phyloP scores from a whole-genome alignment of 345 rosid genomes.

The Melaleuca quinquenervia region DNA sequence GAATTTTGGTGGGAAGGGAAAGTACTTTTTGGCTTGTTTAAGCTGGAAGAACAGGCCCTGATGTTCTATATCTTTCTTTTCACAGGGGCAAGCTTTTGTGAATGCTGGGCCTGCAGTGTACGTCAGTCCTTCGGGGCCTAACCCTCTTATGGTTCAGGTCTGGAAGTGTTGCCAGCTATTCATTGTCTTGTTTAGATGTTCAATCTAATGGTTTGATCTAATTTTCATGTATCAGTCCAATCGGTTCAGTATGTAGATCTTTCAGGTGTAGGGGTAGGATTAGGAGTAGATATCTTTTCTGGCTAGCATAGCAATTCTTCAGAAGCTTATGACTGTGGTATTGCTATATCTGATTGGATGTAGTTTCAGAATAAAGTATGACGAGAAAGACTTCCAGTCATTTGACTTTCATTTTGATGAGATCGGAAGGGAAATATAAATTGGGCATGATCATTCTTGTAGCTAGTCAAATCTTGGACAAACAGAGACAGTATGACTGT shows the following conservation, averaged over 20 bases:
- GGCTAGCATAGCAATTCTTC: background rate
- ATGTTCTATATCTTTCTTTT: constrained; percentile 1
- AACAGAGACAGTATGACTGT: background rate
- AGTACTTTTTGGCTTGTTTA: background rate
- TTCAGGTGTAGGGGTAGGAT: background rate
- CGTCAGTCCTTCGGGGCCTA: constrained; percentile 84
- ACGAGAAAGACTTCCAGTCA: background rate
- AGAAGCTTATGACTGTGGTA: background rate
- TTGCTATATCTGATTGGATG: background rate
- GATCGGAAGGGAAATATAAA: background rate
- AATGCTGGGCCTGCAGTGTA: constrained; percentile 94
- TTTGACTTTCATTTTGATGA: background rate
- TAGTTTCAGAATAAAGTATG: background rate
- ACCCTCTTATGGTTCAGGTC: constrained; percentile 97
- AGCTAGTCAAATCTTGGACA: background rate
- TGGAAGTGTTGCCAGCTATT: background rate
- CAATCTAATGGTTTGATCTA: background rate
- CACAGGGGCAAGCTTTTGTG: constrained; percentile 58
- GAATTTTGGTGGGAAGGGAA: background rate
- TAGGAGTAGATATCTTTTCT: background rate
- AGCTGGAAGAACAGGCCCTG: background rate
- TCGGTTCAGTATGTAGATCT: background rate
- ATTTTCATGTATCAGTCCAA: background rate
- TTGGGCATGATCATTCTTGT: background rate
- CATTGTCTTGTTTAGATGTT: background rate